Percentiles rank a stretch among this genome's conserved stretches.
These are phyloP conservation scores for Candida yuanshanica DNA, from an alignment of 805 yeast species.

Conservation along the genomic window DNA sequence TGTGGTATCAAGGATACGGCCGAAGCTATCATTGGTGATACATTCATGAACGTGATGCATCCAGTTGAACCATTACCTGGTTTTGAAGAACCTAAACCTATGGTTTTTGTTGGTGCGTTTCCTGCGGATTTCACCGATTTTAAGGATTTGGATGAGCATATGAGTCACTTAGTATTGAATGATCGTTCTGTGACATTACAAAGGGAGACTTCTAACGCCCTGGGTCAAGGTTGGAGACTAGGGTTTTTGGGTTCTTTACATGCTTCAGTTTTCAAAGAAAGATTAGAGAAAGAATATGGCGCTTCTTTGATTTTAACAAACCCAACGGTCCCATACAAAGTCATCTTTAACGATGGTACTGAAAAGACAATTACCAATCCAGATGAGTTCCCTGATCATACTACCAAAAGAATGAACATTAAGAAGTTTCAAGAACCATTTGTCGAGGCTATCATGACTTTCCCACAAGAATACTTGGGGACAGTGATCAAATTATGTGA, in stretches of 20 bases:
- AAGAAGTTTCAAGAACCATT: constrained; percentile 74
- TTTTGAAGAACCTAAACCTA: constrained; percentile 94
- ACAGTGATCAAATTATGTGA: constrained; percentile 83
- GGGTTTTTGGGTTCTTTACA: constrained; percentile 94
- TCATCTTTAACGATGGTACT: constrained; percentile 60
- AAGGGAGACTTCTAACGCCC: constrained; percentile 86
- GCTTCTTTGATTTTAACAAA: constrained; percentile 88
- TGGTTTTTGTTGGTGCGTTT: constrained; percentile 98
- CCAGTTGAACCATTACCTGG: constrained; percentile 82
- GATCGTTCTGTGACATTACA: constrained; percentile 88
- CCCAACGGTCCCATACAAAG: constrained; percentile 90
- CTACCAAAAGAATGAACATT: constrained; percentile 33
- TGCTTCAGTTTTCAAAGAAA: constrained; percentile 89
- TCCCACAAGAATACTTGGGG: constrained; percentile 87
- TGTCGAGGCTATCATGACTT: constrained; percentile 85
- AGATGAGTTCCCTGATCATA: constrained; percentile 76
- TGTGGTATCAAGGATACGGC: constrained; percentile 88
- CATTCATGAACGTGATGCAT: constrained; percentile 58
- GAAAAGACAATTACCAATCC: constrained; percentile 78
- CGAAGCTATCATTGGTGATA: constrained; percentile 90
- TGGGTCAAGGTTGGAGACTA: constrained; percentile 97
- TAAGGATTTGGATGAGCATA: constrained; percentile 81
- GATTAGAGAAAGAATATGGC: constrained; percentile 91
- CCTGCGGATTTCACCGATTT: constrained; percentile 95
- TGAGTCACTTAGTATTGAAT: constrained; percentile 81